Conservation (phyloP, 2,329 filamentous ascomycete species). For the Fusarium irregulare region DNA sequence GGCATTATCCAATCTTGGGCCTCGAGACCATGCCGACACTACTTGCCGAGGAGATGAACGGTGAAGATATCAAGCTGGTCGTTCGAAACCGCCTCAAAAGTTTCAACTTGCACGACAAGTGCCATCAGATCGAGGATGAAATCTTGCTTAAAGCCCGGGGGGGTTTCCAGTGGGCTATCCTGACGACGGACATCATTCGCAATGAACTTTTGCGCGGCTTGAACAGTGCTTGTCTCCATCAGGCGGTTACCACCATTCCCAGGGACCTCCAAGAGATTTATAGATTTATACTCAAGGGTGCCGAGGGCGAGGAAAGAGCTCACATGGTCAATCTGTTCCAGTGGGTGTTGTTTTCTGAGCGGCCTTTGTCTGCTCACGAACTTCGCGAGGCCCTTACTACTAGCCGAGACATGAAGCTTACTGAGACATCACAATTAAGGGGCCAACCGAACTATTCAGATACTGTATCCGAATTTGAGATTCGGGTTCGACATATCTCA, state of each 20-base stretch:
- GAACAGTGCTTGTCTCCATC: no score
- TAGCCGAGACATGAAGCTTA: background rate
- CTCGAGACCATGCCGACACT: background rate
- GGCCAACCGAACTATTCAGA: background rate
- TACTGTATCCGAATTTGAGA: fast-evolving
- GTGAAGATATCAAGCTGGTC: background rate
- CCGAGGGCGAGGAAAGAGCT: fast-evolving
- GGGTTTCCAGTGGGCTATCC: no score
- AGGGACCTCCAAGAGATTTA: no score
- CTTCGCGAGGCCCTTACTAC: background rate
- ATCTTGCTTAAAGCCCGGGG: no score
- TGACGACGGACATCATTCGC: no score
- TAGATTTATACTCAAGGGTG: no score
- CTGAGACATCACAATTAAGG: no score
- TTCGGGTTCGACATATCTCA: background rate
- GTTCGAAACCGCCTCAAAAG: background rate
- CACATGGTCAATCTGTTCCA: background rate
- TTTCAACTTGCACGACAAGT: no score
- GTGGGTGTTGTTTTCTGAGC: background rate
- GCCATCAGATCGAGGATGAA: no score
- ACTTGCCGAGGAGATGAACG: background rate
- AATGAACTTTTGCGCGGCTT: no score
- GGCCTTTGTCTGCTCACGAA: background rate
- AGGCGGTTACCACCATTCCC: no score
- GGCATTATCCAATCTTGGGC: background rate